A percentile compares a stretch with the other conserved stretches of the same genome.
Evolutionary conservation across 352 stramenopile genomes (phyloP).

Genomic region (Phytopythium kandeliae): DNA sequence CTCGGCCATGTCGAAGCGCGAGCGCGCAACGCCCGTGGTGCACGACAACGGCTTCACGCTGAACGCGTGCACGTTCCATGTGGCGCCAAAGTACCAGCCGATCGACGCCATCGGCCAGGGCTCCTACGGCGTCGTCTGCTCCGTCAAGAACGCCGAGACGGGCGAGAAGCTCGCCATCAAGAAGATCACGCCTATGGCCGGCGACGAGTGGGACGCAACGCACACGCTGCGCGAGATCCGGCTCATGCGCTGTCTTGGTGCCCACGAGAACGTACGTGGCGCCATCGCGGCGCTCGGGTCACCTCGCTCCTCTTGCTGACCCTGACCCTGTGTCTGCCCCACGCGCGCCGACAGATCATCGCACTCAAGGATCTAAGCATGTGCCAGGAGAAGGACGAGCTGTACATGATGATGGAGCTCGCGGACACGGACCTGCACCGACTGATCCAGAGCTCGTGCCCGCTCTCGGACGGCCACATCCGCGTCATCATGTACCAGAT

Average conservation of each 20-base stretch:
- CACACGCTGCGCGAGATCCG: conserved; percentile 89
- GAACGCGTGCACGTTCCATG: conserved; percentile 80
- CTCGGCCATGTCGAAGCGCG: conserved; percentile 49
- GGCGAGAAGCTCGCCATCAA: conserved; percentile 89
- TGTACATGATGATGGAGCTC: conserved; percentile 97
- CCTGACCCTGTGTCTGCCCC: no score
- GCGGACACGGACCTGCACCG: conserved; percentile 92
- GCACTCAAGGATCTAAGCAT: conserved; percentile 86
- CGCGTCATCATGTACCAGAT: conserved; percentile 86
- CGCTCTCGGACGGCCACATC: conserved; percentile 74
- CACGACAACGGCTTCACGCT: conserved; percentile 77
- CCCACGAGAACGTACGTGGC: conserved; percentile 83
- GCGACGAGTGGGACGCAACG: conserved; percentile 86
- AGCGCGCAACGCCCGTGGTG: conserved; percentile 49
- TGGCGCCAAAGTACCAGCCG: conserved; percentile 76
- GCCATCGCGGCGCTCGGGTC: not conserved
- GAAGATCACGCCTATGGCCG: conserved; percentile 90
- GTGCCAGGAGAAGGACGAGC: conserved; percentile 90
- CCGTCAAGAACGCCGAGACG: conserved; percentile 71
- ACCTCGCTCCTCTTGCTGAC: not conserved
- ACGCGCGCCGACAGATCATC: conserved; percentile 58
- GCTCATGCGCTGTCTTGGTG: conserved; percentile 84
- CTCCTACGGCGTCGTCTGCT: conserved; percentile 93
- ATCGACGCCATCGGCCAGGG: conserved; percentile 89
- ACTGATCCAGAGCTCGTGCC: conserved; percentile 86